Conservation (phyloP, 305 asterid species). For the Salvia sclarea region DNA sequence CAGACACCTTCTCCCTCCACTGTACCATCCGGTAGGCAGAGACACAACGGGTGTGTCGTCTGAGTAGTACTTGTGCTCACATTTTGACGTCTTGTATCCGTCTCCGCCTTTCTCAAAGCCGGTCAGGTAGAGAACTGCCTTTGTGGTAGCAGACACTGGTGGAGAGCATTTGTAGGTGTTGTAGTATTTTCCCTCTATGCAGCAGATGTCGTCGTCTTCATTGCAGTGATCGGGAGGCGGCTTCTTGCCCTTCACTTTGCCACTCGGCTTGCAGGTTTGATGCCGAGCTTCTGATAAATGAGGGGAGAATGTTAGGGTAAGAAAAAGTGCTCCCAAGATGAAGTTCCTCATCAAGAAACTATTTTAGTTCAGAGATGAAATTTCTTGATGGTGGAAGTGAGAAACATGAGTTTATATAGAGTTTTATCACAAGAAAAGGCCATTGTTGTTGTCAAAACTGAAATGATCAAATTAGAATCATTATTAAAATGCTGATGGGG, state of each 20-base stretch:
- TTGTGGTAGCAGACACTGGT: conserved; percentile 21
- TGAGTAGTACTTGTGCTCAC: conserved; percentile 44
- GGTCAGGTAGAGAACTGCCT: conserved; percentile 38
- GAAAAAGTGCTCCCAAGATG: conserved; percentile 14
- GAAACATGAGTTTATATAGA: not conserved
- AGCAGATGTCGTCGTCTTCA: conserved; percentile 21
- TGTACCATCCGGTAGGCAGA: conserved; percentile 51
- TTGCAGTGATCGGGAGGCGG: conserved; percentile 17
- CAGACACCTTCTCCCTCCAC: conserved; percentile 41
- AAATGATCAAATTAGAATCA: not conserved
- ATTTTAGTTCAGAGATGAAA: not conserved
- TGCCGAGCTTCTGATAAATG: not conserved
- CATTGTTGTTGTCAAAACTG: not conserved
- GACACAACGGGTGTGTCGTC: conserved; percentile 44
- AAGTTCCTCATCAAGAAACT: not conserved
- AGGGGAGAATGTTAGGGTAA: conserved; percentile 5
- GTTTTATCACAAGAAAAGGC: not conserved
- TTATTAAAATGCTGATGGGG: not conserved
- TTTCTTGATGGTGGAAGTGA: not conserved
- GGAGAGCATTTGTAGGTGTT: conserved; percentile 41
- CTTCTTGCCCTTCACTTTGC: conserved; percentile 13
- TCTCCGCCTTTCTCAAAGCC: conserved; percentile 47
- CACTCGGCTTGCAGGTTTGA: conserved; percentile 35
- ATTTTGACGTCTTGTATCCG: conserved; percentile 43
- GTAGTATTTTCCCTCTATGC: conserved; percentile 27